phyloP scores from a whole-genome alignment of 495 filamentous ascomycete genomes.

The Penicillium mononematosum region DNA sequence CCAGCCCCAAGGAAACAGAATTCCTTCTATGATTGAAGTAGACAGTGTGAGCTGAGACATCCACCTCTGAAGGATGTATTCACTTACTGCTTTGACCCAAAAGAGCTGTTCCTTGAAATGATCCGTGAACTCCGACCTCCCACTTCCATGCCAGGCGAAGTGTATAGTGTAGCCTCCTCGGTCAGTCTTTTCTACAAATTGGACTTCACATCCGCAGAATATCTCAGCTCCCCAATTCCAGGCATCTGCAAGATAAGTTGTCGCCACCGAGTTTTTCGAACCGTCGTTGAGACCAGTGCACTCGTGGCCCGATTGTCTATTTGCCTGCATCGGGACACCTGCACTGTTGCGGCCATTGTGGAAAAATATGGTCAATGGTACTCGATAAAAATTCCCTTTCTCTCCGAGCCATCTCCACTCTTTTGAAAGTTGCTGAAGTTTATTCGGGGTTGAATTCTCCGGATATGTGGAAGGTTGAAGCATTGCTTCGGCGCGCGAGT shows the following conservation, averaged over 20 bases:
- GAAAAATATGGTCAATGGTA: constrained; percentile 63
- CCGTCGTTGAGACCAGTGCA: constrained; percentile 65
- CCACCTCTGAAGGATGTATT: not conserved
- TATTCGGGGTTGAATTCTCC: constrained; percentile 53
- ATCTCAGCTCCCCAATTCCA: constrained; percentile 76
- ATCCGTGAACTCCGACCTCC: constrained; percentile 55
- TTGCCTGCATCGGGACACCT: constrained; percentile 61
- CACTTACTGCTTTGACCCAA: constrained; percentile 64
- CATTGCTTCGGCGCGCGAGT: constrained; percentile 53
- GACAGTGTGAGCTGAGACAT: not conserved
- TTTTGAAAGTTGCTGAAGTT: constrained; percentile 55
- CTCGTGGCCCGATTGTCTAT: constrained; percentile 59
- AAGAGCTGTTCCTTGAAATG: constrained; percentile 61
- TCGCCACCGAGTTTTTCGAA: constrained; percentile 62
- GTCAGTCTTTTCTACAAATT: constrained; percentile 57
- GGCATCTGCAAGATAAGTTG: constrained; percentile 68
- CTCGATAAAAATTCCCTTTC: constrained; percentile 53
- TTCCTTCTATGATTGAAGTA: not conserved
- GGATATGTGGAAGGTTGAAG: constrained; percentile 62
- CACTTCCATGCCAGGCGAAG: constrained; percentile 64
- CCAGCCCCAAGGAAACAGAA: constrained; percentile 10
- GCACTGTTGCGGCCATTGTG: constrained; percentile 56
- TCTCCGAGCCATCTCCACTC: constrained; percentile 53
- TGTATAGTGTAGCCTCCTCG: constrained; percentile 59
- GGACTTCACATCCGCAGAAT: constrained; percentile 70